Evolutionary conservation across 2,329 filamentous ascomycete genomes (phyloP).

Genomic region (Xenoacremonium recifei): DNA sequence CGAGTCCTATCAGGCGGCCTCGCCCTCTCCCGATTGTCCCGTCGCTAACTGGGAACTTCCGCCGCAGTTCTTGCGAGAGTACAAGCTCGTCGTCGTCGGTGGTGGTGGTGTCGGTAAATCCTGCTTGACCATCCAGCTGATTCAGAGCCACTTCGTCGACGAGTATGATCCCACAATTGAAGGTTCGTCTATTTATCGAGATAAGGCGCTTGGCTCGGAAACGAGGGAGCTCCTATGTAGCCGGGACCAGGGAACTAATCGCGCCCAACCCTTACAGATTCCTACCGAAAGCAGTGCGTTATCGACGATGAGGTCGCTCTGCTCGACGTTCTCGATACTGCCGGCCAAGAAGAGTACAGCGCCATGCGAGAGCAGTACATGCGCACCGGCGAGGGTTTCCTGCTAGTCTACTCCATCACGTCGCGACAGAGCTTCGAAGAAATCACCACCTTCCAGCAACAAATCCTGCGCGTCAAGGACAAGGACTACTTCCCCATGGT

Average conservation of each 20-base stretch:
- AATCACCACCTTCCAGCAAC: constrained; percentile 97
- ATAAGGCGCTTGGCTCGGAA: too few species aligned
- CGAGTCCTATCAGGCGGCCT: not conserved
- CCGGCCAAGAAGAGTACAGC: constrained; percentile 98
- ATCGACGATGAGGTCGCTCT: constrained; percentile 98
- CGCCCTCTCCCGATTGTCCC: not conserved
- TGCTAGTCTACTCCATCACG: constrained; percentile 97
- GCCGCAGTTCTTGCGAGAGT: constrained; percentile 77
- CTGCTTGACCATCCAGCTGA: constrained; percentile 96
- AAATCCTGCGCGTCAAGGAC: constrained; percentile 97
- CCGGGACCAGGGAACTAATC: too few species aligned
- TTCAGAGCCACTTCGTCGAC: constrained; percentile 96
- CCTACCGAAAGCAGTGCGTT: constrained; percentile 99
- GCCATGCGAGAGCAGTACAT: constrained; percentile 99
- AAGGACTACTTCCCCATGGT: constrained; percentile 99
- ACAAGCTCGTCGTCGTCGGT: constrained; percentile 95
- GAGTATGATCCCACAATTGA: constrained; percentile 99
- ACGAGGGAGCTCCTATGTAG: too few species aligned
- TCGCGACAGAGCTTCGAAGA: constrained; percentile 97
- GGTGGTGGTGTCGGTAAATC: constrained; percentile 99
- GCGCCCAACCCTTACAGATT: constrained; percentile 60
- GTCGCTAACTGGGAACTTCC: constrained; percentile 14
- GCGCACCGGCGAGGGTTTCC: constrained; percentile 96
- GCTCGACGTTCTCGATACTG: constrained; percentile 96
- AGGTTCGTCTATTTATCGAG: too few species aligned